Evolutionary conservation across 2,329 filamentous ascomycete genomes (phyloP), one percentile per base, ranked within the genome.

Genomic region (Diaporthe vaccinii): DNA sequence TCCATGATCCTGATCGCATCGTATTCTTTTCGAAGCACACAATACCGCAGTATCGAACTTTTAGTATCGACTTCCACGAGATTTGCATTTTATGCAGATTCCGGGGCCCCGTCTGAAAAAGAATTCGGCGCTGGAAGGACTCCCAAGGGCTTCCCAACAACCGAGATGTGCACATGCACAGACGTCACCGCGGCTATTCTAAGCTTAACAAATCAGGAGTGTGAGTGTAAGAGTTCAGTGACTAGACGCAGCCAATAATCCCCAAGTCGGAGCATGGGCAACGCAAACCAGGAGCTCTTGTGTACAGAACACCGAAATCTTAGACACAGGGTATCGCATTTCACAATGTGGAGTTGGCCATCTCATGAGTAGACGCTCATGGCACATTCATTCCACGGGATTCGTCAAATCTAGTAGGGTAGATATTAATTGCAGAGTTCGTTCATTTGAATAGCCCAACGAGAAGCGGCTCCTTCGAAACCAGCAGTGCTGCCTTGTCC

Each of bases 391-490:
- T 31, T 34, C 14, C 34, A 31, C 20, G 17, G 31, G 14, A 20
- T 39, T 22, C 9, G 25, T 41, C 49, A 69, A 31, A 14, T n/a
- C 8, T 25, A 39, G 22, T 15, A 7, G 41, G 46, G 14, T 49
- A 51, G 58, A 12, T 39, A 65, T 39, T 25, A 34, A 17, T 41
- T 49, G 9, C 22, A 55, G 10, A 5, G 8, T 2, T 22, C 17
- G 8, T 25, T 65, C 49, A 73, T 55, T 59, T 72, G 68, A 86
- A 86, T 0, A 87, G 81, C 4, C 61, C 41, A 1, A 72, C 72
- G 17, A 87, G 80, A 0, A 79, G 78, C 6, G 83, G 82, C 67
- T 86, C 85, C 68, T 82, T 83, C 28, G 80, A 79, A 51, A 86
- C 75, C 25, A 87, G 79, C 1, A 83, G 82, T 2, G 77, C 77